phyloP scores from a whole-genome alignment of 805 yeast species.

The Vanderwaltozyma polyspora region DNA sequence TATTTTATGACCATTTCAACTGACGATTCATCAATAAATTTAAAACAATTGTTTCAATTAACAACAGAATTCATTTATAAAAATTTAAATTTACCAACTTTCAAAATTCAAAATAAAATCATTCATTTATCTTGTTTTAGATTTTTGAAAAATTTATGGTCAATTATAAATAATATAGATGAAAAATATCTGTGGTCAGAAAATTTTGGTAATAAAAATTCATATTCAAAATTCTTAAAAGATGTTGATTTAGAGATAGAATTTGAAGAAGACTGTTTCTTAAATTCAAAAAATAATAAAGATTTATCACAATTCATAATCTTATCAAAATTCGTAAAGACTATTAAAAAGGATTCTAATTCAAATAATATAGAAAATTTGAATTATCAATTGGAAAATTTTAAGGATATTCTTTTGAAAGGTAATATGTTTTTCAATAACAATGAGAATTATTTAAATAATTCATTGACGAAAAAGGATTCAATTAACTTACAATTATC shows the following conservation, averaged over 20 bases:
- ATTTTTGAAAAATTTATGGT: constrained; percentile 24
- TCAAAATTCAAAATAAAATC: constrained; percentile 7
- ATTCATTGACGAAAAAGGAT: constrained; percentile 10
- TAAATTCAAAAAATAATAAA: neutral
- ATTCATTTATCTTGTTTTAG: constrained; percentile 23
- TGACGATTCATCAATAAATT: constrained; percentile 15
- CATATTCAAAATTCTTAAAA: too few relatives aligned
- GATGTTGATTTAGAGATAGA: constrained; percentile 20
- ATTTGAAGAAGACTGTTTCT: constrained; percentile 2
- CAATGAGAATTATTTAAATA: constrained; percentile 2
- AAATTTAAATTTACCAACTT: too few relatives aligned
- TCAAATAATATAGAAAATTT: constrained; percentile 9
- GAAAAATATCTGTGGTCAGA: constrained; percentile 20
- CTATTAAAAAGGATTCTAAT: constrained; percentile 16
- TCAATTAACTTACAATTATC: constrained; percentile 22
- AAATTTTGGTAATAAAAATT: constrained; percentile 17
- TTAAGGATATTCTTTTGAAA: constrained; percentile 13
- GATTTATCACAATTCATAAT: constrained; percentile 1
- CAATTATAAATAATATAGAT: constrained; percentile 5
- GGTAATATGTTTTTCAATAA: constrained; percentile 1
- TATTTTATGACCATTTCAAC: constrained; percentile 16
- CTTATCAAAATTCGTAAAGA: constrained; percentile 2
- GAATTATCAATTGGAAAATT: constrained; percentile 12
- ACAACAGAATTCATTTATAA: too few relatives aligned
- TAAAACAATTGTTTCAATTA: constrained; percentile 5